Percentiles rank a stretch among this genome's conserved stretches.
phyloP scores from a whole-genome alignment of 305 asterid genomes.

The Fraxinus baroniana region DNA sequence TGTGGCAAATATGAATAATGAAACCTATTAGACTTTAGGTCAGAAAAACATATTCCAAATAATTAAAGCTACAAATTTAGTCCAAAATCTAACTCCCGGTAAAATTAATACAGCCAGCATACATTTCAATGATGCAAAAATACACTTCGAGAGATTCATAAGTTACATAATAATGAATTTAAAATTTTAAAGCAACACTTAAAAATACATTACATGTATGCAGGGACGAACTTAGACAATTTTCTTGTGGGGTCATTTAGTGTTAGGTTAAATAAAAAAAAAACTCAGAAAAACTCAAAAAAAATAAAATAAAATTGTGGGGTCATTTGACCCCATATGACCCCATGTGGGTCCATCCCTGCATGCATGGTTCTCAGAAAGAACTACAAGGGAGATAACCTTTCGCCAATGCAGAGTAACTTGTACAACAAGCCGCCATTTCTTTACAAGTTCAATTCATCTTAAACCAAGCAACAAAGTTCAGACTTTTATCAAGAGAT shows the following conservation, averaged over 20 bases:
- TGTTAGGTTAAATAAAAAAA: too few species aligned
- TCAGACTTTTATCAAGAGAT: neutral
- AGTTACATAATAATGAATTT: neutral
- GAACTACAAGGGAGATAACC: neutral
- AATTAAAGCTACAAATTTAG: neutral
- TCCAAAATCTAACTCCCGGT: neutral
- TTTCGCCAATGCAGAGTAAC: neutral
- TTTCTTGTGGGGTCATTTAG: too few species aligned
- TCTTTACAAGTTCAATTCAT: neutral
- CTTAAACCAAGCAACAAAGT: neutral
- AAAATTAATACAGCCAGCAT: neutral
- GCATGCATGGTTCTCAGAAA: neutral
- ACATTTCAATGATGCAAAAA: neutral
- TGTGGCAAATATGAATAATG: neutral
- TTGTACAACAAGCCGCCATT: neutral
- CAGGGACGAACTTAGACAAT: too few species aligned
- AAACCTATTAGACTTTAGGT: neutral
- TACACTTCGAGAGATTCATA: neutral
- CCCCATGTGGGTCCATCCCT: too few species aligned
- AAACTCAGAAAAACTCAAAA: too few species aligned
- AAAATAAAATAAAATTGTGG: too few species aligned
- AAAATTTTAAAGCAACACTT: neutral
- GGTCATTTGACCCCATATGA: too few species aligned
- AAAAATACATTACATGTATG: neutral
- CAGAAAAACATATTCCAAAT: neutral